phyloP scores from a whole-genome alignment of 768 basidiomycete genomes.

The Rhodotorula kratochvilovae region DNA sequence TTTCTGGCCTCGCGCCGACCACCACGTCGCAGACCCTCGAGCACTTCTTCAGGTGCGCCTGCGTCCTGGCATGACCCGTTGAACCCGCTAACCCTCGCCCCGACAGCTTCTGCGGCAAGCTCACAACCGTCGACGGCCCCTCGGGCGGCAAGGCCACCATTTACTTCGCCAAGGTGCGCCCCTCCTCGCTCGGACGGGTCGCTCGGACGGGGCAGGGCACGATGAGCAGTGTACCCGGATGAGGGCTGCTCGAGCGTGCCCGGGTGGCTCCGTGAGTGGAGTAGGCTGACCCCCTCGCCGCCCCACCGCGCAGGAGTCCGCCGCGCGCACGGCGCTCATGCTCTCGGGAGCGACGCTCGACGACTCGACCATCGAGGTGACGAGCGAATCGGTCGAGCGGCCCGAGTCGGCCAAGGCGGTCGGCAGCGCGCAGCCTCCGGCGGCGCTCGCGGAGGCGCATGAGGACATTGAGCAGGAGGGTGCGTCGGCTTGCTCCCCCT shows the following conservation, averaged over 20 bases:
- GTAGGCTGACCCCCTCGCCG: constrained; percentile 14
- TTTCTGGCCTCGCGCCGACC: neutral
- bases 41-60: constrained; percentile 1
- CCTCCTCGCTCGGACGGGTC: too few relatives aligned
- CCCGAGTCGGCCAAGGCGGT: constrained; percentile 48
- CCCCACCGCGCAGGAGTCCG: constrained; percentile 51
- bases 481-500: neutral
- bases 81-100: constrained; percentile 17
- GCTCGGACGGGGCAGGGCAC: too few relatives aligned
- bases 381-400: constrained; percentile 57
- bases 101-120: constrained; percentile 79
- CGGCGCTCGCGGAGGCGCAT: constrained; percentile 6
- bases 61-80: neutral
- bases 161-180: constrained; percentile 66
- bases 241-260: too few relatives aligned
- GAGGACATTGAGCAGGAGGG: constrained; percentile 41
- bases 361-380: constrained; percentile 64
- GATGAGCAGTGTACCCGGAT: too few relatives aligned
- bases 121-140: constrained; percentile 48
- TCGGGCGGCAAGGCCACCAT: constrained; percentile 60
- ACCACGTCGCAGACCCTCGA: neutral
- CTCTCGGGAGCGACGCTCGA: constrained; percentile 62
- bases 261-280: constrained; percentile 21
- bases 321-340: constrained; percentile 82
- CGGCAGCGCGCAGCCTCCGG: constrained; percentile 52